Base-by-base conservation (phyloP, 345 rosid species). In the Geranium brycei region DNA sequence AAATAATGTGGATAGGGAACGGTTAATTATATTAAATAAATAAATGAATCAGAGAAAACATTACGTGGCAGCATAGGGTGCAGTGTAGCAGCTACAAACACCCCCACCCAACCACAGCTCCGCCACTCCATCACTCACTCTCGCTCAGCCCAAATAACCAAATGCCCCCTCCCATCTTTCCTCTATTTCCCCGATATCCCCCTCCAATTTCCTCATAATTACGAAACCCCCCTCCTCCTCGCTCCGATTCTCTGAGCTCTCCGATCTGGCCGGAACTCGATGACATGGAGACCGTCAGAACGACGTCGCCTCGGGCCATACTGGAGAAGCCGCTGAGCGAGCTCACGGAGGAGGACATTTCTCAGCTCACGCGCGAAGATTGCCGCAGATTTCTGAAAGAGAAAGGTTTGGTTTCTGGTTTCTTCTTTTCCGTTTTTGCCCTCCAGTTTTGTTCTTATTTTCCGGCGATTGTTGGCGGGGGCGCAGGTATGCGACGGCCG, bases 301-400 rank as follows among this genome's bases (percentile, higher is more conserved):
- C 77, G 35, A 67, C 85, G 73, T 71, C 91, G 13, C 79, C 77
- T 53, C 80, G 84, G 74, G 82, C 85, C 30, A 79, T 86, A 73
- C 95, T 91, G 0, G 88, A 81, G 72, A 91, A 85, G 72, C 96
- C 97, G 57, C 79, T 86, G 31, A 71, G 79, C 70, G 90, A 86
- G 30, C 85, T 85, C 67, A 89, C 95, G 4, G 96, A 92, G 69
- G 96, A 89, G 17, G 98, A 92, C 88, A 89, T 92, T 85, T 84
- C 98, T 30, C 96, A 89, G 88, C 83, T 92, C 73, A 89, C 96
- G 4, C 98, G 96, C 47, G 96, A 89, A 60, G 98, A 92, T 70
- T 89, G 96, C 79, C 91, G 96, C 69, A 86, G 81, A 64, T 92
- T 79, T 74, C 98, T 92, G 81, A 92, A 81, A 72, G 89, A 79